These are phyloP conservation scores for Scedosporium boydii DNA, from an alignment of 2,329 filamentous ascomycete species.

Conservation along the genomic window DNA sequence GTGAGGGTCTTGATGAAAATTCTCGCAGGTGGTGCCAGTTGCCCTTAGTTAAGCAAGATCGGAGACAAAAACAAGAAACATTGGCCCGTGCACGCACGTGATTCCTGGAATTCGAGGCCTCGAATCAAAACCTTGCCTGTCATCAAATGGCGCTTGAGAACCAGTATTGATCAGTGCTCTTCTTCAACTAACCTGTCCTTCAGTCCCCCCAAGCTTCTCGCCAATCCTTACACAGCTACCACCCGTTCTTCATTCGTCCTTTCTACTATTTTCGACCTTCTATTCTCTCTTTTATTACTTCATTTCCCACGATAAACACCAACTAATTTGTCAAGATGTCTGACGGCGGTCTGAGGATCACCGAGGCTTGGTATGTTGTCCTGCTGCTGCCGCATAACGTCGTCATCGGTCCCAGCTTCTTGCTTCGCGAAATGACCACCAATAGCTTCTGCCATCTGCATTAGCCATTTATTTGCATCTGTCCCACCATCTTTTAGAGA, in stretches of 20 bases:
- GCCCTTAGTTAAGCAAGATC: background rate
- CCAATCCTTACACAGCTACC: conserved; percentile 12
- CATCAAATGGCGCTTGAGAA: conserved; percentile 2
- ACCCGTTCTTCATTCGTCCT: conserved; percentile 3
- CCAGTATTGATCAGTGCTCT: background rate
- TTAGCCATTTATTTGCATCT: conserved; percentile 20
- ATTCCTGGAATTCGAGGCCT: background rate
- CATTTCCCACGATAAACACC: conserved; percentile 19
- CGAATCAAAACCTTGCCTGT: conserved; percentile 4
- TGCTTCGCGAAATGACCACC: background rate
- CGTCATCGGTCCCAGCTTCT: conserved; percentile 7
- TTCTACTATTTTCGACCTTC: conserved; percentile 8
- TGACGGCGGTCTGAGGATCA: conserved; percentile 16
- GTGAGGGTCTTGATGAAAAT: no score
- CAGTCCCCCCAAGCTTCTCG: background rate
- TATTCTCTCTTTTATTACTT: conserved; percentile 11
- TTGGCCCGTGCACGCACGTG: conserved; percentile 2
- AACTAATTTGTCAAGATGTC: conserved; percentile 50
- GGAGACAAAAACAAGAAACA: background rate
- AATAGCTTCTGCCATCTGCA: conserved; percentile 16
- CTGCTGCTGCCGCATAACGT: conserved; percentile 13
- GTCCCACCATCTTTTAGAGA: conserved; percentile 15
- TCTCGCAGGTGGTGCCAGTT: background rate
- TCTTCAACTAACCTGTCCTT: conserved; percentile 1
- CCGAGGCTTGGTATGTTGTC: conserved; percentile 64